Evolutionary conservation across 1,139 yeast genomes (phyloP), one percentile per base, ranked within the genome.

Genomic region (Geotrichum klebahnii): DNA sequence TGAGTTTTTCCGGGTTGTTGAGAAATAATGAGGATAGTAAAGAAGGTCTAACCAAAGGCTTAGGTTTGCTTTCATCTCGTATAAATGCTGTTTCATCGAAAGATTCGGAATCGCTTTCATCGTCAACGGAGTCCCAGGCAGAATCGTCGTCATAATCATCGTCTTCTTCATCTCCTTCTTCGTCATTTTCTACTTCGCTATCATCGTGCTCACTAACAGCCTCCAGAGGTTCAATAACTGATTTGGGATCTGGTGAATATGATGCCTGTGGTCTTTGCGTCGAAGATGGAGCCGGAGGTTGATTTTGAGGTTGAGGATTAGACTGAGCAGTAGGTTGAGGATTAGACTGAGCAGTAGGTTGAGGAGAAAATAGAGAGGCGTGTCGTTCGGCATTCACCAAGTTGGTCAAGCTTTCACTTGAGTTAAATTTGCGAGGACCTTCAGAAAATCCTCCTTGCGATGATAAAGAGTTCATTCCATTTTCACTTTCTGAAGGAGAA

Each of bases 21-120:
- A 82, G 67, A 60, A 86, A 84, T 51, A 87, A 65, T 0, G 94
- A 90, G 12, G 92, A 83, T 28, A 87, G 69, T 42, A 86, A 69
- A 8, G 95, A 84, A 49, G 86, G 77, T 51, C 77, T 75, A 16
- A 76, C 62, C 23, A 62, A 61, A 0, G 77, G 77, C 14, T 45
- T 48, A 2, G 35, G 64, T 55, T 16, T 62, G 57, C 9, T 63
- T 3, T 65, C 71, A 16, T 64, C 72, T 16, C 67, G 65, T 24
- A 68, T 66, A 54, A 72, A 66, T 12, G 68, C 66, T 35, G 67
- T 66, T 32, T 67, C 61, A 37, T 63, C 67, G 36, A 44, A 49
- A 19, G 48, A 45, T 64, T 65, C 44, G 65, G 71, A 42, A 36
- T 68, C 72, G 34, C 68, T 63, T 28, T 70, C 72, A 3, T 72